Evolutionary conservation across 2,329 filamentous ascomycete species (phyloP), one percentile per base, ranked within the genome.

Genomic region (Penicillium sclerotigenum): DNA sequence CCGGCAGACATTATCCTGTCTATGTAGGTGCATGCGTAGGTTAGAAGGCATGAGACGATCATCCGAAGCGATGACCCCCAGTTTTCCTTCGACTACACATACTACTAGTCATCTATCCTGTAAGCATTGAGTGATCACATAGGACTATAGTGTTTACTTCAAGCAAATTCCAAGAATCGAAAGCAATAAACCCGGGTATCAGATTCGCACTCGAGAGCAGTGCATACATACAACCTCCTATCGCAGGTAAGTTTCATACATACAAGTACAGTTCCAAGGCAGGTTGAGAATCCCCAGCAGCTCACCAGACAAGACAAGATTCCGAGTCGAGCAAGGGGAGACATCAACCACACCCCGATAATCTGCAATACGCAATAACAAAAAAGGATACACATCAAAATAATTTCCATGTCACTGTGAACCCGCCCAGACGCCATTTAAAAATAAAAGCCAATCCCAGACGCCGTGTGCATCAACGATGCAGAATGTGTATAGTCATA

Each of bases 251-350:
- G 34, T 54, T 53, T 52, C 50, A 57, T 54, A 60, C 59, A 56
- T 61, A 60, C 33, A 61, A 61, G 52, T 61, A 61, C 57, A 58
- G 46, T 26, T 51, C 46, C 49, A 42, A 47, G 48, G 26, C 22
- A 46, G 24, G 31, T 29, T 11, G 16, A 52, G 8, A 16, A 28
- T 47, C 41, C 26, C 26, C 22, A 45, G 26, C 14, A 29, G 18
- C 20, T 14, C 18, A 51, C 7, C 14, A 16, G 22, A 47, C 34
- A 49, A 40, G 34, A 49, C 28, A 36, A 36, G 13, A 16, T 20
- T 26, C 37, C 7, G 31, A 43, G 36, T 53, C 24, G 18, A 38
- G 49, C n/a, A 29, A 24, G 24, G 20, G 18, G 14, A 26, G 29
- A 13, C 14, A 22, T 13, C 34, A 28, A 36, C 9, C 47, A 18